Evolutionary conservation across 306 rosid species (phyloP).

Genomic region (Morella rubra): DNA sequence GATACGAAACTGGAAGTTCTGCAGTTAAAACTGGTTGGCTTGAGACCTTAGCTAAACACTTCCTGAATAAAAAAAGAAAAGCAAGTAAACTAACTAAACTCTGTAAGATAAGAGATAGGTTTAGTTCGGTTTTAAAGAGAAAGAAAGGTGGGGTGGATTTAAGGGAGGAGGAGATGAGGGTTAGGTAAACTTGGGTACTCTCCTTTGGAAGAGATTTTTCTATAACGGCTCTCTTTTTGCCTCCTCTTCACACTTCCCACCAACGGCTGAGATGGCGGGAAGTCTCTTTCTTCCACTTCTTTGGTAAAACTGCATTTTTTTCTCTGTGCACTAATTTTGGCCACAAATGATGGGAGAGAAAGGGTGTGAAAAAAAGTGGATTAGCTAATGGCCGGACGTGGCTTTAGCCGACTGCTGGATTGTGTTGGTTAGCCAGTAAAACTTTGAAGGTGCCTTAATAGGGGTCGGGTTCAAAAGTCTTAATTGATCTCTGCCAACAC

Average conservation of each 20-base stretch:
- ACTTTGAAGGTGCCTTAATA: too few species aligned
- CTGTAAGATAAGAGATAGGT: slow-evolving; percentile 39
- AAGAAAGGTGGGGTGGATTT: slow-evolving; percentile 49
- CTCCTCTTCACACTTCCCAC: slow-evolving; percentile 42
- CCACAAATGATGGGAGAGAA: slow-evolving; percentile 34
- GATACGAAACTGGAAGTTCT: slow-evolving; percentile 24
- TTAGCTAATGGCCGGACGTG: not conserved
- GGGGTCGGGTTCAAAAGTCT: too few species aligned
- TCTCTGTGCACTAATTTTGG: slow-evolving; percentile 26
- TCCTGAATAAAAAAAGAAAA: slow-evolving; percentile 37
- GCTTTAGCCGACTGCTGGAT: not conserved
- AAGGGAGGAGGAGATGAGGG: slow-evolving; percentile 62
- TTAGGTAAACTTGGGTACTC: slow-evolving; percentile 49
- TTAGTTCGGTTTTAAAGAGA: slow-evolving; percentile 43
- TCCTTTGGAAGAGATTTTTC: slow-evolving; percentile 18
- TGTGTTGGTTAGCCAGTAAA: not conserved
- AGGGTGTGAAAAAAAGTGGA: slow-evolving; percentile 37
- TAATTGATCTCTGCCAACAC: too few species aligned
- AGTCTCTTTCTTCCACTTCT: slow-evolving; percentile 41
- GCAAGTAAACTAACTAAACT: slow-evolving; percentile 61
- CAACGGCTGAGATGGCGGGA: slow-evolving; percentile 55
- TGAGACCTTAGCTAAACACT: slow-evolving; percentile 48
- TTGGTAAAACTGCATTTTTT: slow-evolving; percentile 25
- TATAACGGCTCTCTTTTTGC: slow-evolving; percentile 64
- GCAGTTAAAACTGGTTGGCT: slow-evolving; percentile 47